phyloP scores from a whole-genome alignment of 129 eudicot species.

The Pseudognaphalium luteoalbum region DNA sequence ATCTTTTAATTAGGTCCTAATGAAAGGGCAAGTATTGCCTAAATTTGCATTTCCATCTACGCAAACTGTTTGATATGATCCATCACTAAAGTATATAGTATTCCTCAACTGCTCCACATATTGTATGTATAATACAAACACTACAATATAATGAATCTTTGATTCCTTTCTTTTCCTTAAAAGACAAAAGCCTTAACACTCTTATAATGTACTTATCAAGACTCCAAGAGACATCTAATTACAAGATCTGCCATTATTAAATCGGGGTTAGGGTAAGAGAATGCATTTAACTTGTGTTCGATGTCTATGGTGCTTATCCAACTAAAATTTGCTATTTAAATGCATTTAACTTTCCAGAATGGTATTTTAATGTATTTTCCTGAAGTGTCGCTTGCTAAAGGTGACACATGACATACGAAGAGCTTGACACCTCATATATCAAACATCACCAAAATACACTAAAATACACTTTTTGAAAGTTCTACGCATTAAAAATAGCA shows the following conservation, averaged over 20 bases:
- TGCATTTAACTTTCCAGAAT: too few species aligned
- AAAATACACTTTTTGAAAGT: too few species aligned
- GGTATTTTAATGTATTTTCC: too few species aligned
- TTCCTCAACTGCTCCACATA: constrained; percentile 14
- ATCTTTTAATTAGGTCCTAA: background rate
- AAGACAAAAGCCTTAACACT: constrained; percentile 7
- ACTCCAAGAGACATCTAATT: constrained; percentile 18
- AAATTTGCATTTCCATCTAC: background rate
- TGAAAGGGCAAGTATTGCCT: background rate
- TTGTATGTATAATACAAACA: constrained; percentile 21
- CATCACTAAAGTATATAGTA: background rate
- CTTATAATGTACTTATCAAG: constrained; percentile 17
- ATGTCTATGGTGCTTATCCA: too few species aligned
- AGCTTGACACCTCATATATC: too few species aligned
- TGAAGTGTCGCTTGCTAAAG: too few species aligned
- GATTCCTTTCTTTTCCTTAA: constrained; percentile 15
- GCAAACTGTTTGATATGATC: constrained; percentile 12
- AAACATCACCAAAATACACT: too few species aligned
- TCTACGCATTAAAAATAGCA: too few species aligned
- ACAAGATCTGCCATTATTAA: constrained; percentile 19
- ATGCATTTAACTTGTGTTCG: too few species aligned
- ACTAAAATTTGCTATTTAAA: too few species aligned
- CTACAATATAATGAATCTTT: constrained; percentile 22
- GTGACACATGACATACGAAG: too few species aligned
- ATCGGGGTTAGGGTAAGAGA: too few species aligned